phyloP scores from a whole-genome alignment of 306 rosid genomes.

The Albizia julibrissin region DNA sequence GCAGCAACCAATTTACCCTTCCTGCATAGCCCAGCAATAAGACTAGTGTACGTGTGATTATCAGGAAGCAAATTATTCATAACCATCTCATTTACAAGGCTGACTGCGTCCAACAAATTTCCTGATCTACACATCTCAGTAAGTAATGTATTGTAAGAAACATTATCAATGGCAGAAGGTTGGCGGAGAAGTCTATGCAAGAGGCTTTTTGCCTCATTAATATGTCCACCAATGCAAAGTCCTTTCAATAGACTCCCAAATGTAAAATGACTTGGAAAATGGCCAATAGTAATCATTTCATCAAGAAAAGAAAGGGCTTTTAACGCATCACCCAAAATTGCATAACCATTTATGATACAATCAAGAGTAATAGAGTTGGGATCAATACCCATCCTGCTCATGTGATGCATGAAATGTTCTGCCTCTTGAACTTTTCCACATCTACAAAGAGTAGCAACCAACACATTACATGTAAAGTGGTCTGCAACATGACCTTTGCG shows the following conservation, averaged over 20 bases:
- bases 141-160: conserved; percentile 61
- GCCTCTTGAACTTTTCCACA: conserved; percentile 58
- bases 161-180: conserved; percentile 58
- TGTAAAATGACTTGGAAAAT: conserved; percentile 63
- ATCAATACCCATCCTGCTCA: conserved; percentile 59
- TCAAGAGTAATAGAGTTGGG: conserved; percentile 60
- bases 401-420: conserved; percentile 67
- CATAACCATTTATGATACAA: conserved; percentile 62
- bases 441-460: conserved; percentile 61
- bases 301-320: conserved; percentile 62
- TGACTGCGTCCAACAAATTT: conserved; percentile 54
- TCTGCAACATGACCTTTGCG: conserved; percentile 46
- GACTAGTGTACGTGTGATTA: conserved; percentile 55
- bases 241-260: conserved; percentile 68
- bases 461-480: conserved; percentile 58
- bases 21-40: conserved; percentile 63
- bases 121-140: conserved; percentile 57
- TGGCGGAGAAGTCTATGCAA: conserved; percentile 49
- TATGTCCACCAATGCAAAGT: conserved; percentile 63
- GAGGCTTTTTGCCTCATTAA: conserved; percentile 51
- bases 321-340: conserved; percentile 56
- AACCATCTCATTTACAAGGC: conserved; percentile 64
- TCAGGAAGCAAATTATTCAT: conserved; percentile 58
- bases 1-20: conserved; percentile 65
- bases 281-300: conserved; percentile 63